Base-by-base conservation (phyloP, 768 basidiomycete species). In the Termitomyces titanicus region DNA sequence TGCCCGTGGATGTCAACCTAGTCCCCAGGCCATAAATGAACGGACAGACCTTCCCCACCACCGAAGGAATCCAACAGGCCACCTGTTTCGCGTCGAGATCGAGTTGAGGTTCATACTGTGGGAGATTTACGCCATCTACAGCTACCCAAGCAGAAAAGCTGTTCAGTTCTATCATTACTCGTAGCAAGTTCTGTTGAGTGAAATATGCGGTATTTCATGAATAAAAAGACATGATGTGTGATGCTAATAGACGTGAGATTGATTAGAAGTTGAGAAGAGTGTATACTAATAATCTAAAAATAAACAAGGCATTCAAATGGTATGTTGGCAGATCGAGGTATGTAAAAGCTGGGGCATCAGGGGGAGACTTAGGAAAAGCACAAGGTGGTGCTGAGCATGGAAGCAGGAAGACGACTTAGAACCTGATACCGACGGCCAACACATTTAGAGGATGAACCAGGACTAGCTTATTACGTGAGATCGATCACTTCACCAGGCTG, bases 31-130 rank as follows among this genome's bases (percentile, higher is more conserved):
- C n/a, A n/a, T n/a, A n/a, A 17, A 25, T 15, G 9, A n/a, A 25
- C 2, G 18, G 31, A 42, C 40, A 3, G 25, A 49, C 54, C 54
- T 55, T 55, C 31, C 25, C 39, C 31, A 18, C 39, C 40, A 49
- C 22, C 9, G 47, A 49, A 49, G 54, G 40, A 45, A 53, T 39
- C 51, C 56, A 57, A 24, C 51, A 49, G 15, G 37, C 24, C 10
- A 39, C 47, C 25, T 53, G 33, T 20, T 48, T 38, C 15, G 25
- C 27, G 4, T 44, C 52, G 6, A 40, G 18, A 53, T 35, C 9
- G 20, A 47, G 6, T 38, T 50, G 18, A 42, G 17, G 15, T 12
- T 17, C 51, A 15, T 49, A 44, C 20, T 53, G 17, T 22, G 56
- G 56, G 20, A 49, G 51, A 15, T 57, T 25, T 35, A 25, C 29